phyloP scores from a whole-genome alignment of 495 filamentous ascomycete species.

The Neurospora sp. region DNA sequence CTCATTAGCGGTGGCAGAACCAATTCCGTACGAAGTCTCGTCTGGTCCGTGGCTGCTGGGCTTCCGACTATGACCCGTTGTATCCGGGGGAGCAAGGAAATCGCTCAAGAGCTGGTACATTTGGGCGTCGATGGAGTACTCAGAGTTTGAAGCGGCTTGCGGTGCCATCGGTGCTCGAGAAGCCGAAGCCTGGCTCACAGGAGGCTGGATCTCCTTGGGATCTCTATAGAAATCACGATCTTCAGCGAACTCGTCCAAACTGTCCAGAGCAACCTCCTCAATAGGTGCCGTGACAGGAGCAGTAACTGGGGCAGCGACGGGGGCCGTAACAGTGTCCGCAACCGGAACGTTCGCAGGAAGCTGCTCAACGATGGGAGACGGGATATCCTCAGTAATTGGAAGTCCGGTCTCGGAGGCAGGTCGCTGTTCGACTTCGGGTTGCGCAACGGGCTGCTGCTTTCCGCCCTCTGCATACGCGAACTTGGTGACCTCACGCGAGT shows the following conservation, averaged over 20 bases:
- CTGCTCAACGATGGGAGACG: not conserved
- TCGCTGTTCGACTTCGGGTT: not conserved
- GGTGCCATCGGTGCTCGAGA: not conserved
- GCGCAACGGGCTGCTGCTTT: slow-evolving; percentile 5
- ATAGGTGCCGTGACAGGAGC: not conserved
- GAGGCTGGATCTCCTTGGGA: not conserved
- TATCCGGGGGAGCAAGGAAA: slow-evolving; percentile 28
- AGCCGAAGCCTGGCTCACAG: not conserved
- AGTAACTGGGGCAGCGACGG: not conserved
- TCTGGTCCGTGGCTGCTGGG: slow-evolving; percentile 9
- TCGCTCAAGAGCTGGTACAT: slow-evolving; percentile 34
- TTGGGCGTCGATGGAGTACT: slow-evolving; percentile 22
- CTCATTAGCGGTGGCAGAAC: slow-evolving; percentile 27
- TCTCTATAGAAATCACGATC: slow-evolving; percentile 15
- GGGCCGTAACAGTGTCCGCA: not conserved
- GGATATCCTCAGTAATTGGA: not conserved
- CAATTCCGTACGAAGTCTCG: slow-evolving; percentile 31
- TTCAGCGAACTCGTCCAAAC: slow-evolving; percentile 20
- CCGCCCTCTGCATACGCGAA: slow-evolving; percentile 16
- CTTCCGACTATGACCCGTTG: not conserved
- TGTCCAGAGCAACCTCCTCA: not conserved
- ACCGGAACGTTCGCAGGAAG: not conserved
- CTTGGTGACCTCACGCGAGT: slow-evolving; percentile 4
- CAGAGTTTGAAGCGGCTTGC: slow-evolving; percentile 4
- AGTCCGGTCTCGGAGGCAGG: not conserved